Conservation (phyloP, 2,329 filamentous ascomycete species). For the Sporothrix curviconia region DNA sequence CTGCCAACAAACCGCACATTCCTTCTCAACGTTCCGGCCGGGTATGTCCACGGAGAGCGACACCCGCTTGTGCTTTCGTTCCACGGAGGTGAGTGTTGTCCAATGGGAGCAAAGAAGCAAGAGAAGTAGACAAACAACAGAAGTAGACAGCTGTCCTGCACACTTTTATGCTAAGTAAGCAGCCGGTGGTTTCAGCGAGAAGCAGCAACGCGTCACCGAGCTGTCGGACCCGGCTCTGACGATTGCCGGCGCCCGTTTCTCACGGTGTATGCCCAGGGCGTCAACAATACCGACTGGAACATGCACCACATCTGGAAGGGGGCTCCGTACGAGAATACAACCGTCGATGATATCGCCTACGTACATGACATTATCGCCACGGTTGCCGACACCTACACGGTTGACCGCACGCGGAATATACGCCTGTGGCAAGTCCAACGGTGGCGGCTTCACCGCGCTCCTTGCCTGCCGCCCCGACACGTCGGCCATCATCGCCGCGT, state of each 20-base stretch:
- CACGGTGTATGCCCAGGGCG: constrained; percentile 13
- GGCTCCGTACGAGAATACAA: constrained; percentile 15
- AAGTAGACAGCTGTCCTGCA: background rate
- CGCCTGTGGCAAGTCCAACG: constrained; percentile 16
- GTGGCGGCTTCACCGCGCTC: constrained; percentile 13
- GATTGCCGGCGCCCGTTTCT: constrained; percentile 12
- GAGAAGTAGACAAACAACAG: too few species aligned
- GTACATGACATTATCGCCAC: constrained; percentile 10
- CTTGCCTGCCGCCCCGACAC: constrained; percentile 15
- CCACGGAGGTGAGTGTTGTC: constrained; percentile 8
- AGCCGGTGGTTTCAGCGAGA: constrained; percentile 11
- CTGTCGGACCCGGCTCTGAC: constrained; percentile 9
- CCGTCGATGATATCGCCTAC: constrained; percentile 14
- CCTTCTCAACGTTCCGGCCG: constrained; percentile 11
- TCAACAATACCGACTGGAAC: constrained; percentile 14
- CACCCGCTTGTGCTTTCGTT: constrained; percentile 14
- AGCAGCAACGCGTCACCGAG: constrained; percentile 13
- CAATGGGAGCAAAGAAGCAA: background rate
- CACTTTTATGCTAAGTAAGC: background rate
- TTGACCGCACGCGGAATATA: constrained; percentile 15
- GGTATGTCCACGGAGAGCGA: background rate
- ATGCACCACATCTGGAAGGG: constrained; percentile 15
- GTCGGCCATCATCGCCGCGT: constrained; percentile 13
- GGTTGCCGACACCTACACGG: background rate
- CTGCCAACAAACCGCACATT: constrained; percentile 10